Evolutionary conservation across 108 stramenopile genomes (phyloP), one percentile per base, ranked within the genome.

Genomic region (Conticribra guillardii): DNA sequence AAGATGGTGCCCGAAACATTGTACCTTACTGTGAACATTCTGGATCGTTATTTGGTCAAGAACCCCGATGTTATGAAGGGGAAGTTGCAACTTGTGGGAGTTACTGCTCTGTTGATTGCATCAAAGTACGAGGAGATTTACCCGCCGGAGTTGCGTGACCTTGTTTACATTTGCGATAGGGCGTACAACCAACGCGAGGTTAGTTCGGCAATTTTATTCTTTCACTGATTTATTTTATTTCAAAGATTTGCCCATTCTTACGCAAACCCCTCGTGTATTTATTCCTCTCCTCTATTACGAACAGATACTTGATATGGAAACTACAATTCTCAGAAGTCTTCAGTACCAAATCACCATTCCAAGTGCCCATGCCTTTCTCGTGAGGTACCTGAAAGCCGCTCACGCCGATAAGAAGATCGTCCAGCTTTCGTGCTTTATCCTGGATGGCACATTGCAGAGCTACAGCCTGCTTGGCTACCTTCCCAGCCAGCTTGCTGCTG

Each of bases 81-180:
- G 45, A 89, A 91, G 66, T 87, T 99, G 46, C 99, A 99, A 86
- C 92, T 99, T 15, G 98, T 99, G 47, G 99, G 98, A 30, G 96
- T 98, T 19, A 96, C 98, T 9, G 89, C 97, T 23, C 84, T 99
- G 54, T 85, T 98, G 55, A 84, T 99, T 60, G 98, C 98, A 26
- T 94, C 93, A 59, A 99, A 99, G 83, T 99, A 99, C 80, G 99
- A 99, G 81, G 99, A 99, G 85, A 97, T 99, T 68, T 98, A 98
- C 81, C 97, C 99, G 7, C 98, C 98, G 14, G 96, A 98, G 79
- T 80, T 96, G 49, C 77, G 86, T 29, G 99, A 99, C 62, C 93
- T 97, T 30, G 98, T 99, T 18, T 99, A 96, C 86, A 97, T 99
- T 69, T 96, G 96, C 24, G 97, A 98, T 74, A 68, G 85, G 50